Base-by-base conservation (phyloP, 139 green algal genomes). In the Limnomonas spitsbergensis region DNA sequence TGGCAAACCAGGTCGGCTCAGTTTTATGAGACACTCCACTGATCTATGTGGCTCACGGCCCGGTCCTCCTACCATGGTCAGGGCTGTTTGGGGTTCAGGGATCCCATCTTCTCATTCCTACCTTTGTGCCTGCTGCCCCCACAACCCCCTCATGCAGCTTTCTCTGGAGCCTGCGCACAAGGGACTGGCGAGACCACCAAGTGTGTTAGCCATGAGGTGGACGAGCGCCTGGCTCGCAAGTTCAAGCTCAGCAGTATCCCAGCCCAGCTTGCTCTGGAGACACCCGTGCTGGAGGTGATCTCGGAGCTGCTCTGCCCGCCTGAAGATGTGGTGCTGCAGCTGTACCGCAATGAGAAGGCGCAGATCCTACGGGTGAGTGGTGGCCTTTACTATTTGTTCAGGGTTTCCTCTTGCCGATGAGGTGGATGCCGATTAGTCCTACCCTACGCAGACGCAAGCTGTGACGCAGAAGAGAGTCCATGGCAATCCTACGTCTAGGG, bases 301-400 rank as follows among this genome's bases (percentile, higher is more conserved):
- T 54, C 53, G 7, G 77, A 86, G 66, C 80, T 89, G 76, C 76
- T 81, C 38, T 89, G 85, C 82, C 78, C 82, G 0, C 52, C 82
- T 27, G 78, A 89, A 70, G 80, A 83, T 1, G 70, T 85, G 37
- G 69, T 89, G 20, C 34, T 87, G 14, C 74, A 78, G n/a, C 66
- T 83, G 20, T 86, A 83, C 37, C 78, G 84, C 34, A 53, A 56
- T 4, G 78, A 86, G 66, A 74, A 78, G 38, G 40, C 72, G n/a
- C 53, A 82, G 38, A 80, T 89, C 3, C 75, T 86, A 27, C 32
- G 75, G 71, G 78, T 83, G 53, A 66, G 77, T 34, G 56, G 7
- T 9, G 42, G 42, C 42, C 42, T 54, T 6, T 6, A 9, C 42
- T 54, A 54, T 6, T 9, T 54, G 42, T 54, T 1, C 54, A 80